These are phyloP conservation scores for Carex kokanica DNA, from an alignment of 176 grass and related monocot species.

Conservation along the genomic window DNA sequence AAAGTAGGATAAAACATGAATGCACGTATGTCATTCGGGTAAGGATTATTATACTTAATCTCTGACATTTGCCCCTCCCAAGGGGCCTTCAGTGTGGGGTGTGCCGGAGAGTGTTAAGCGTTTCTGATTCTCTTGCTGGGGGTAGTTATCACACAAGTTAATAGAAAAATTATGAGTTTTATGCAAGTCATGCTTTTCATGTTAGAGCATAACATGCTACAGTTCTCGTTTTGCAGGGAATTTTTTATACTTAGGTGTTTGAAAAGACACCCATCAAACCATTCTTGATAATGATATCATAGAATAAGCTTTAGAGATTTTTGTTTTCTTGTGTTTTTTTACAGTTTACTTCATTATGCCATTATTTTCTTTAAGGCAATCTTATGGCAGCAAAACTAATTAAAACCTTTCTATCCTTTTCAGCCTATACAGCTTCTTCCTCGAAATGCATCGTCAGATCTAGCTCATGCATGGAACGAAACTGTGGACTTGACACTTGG, in stretches of 20 bases:
- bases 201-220: background rate
- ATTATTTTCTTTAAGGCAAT: background rate
- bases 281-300: background rate
- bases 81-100: background rate
- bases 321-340: background rate
- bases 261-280: background rate
- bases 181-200: background rate
- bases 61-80: background rate
- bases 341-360: background rate
- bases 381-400: background rate
- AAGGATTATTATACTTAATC: background rate
- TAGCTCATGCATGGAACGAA: conserved; percentile 46
- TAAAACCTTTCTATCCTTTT: conserved; percentile 1
- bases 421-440: conserved; percentile 24
- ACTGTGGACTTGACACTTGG: conserved; percentile 38
- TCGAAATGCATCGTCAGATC: conserved; percentile 26
- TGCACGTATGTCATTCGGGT: background rate
- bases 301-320: background rate
- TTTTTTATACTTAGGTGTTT: background rate
- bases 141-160: background rate
- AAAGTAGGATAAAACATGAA: background rate
- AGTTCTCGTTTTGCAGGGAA: background rate
- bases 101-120: no score
- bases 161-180: background rate
- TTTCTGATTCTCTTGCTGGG: no score